A percentile compares a stretch with the other conserved stretches of the same genome.
These are phyloP conservation scores for Zymoseptoria brevis DNA, from an alignment of 2,329 filamentous ascomycete species.

Conservation along the genomic window DNA sequence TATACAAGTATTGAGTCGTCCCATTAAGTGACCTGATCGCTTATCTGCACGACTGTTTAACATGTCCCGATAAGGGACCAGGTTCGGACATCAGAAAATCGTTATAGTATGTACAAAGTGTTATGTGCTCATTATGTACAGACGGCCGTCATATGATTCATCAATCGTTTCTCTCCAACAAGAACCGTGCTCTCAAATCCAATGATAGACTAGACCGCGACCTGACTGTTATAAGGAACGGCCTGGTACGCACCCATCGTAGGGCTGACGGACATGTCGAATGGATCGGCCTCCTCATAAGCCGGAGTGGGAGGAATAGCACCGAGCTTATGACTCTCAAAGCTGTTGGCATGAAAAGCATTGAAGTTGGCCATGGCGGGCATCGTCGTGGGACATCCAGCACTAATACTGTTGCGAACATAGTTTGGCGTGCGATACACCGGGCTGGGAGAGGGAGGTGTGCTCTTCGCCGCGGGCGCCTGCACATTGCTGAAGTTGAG, in stretches of 20 bases:
- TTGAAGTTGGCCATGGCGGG: slow-evolving; percentile 21
- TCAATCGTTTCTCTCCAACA: not conserved
- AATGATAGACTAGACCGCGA: not conserved
- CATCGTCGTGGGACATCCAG: slow-evolving; percentile 35
- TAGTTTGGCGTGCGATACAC: slow-evolving; percentile 28
- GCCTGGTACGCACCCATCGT: not conserved
- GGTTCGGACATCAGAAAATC: not conserved
- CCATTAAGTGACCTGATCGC: not conserved
- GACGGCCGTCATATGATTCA: not conserved
- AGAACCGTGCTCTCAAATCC: not conserved
- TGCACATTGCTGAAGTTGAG: slow-evolving; percentile 20
- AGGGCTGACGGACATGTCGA: slow-evolving; percentile 26
- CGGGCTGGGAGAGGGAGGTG: slow-evolving; percentile 9
- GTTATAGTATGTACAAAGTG: not conserved
- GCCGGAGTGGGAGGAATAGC: slow-evolving; percentile 38
- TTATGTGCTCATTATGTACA: not conserved
- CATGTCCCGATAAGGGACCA: too few species aligned
- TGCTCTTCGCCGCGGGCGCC: slow-evolving; percentile 12
- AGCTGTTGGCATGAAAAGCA: slow-evolving; percentile 18
- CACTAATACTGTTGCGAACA: slow-evolving; percentile 31
- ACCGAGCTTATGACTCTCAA: slow-evolving; percentile 27
- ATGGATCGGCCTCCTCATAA: slow-evolving; percentile 28
- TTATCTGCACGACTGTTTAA: not conserved
- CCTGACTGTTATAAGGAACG: not conserved
- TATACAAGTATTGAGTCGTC: not conserved